Evolutionary conservation across 2,329 filamentous ascomycete genomes (phyloP).

Genomic region (Ophiostoma populinum): DNA sequence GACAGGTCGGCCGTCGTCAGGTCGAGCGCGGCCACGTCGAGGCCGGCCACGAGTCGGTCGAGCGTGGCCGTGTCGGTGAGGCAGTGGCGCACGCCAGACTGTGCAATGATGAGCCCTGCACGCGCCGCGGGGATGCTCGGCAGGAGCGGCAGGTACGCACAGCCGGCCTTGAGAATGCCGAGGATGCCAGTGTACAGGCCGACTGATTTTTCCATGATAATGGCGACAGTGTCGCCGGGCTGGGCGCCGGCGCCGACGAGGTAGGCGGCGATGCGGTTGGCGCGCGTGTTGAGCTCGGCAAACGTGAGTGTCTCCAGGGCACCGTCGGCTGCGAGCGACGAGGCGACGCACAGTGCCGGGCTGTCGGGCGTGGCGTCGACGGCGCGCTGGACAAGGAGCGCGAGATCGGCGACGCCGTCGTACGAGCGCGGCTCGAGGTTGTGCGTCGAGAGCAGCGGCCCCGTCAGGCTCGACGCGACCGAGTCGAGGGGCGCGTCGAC

Average conservation of each 20-base stretch:
- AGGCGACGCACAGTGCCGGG: conserved; percentile 48
- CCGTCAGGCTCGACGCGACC: conserved; percentile 15
- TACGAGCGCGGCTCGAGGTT: conserved; percentile 24
- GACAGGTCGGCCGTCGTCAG: conserved; percentile 16
- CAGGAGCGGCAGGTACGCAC: conserved; percentile 66
- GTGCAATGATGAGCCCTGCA: conserved; percentile 60
- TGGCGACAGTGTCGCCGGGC: conserved; percentile 47
- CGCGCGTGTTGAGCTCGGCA: conserved; percentile 46
- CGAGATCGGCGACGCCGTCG: conserved; percentile 25
- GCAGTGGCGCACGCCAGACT: conserved; percentile 49
- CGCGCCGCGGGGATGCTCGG: conserved; percentile 52
- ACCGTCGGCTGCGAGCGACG: conserved; percentile 21
- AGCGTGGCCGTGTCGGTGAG: conserved; percentile 29
- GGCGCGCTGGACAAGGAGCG: conserved; percentile 34
- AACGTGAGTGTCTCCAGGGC: conserved; percentile 38
- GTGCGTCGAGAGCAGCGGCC: conserved; percentile 27
- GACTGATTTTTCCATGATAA: conserved; percentile 73
- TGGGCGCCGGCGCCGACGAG: conserved; percentile 33
- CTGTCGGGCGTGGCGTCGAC: conserved; percentile 30
- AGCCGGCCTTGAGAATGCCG: conserved; percentile 68
- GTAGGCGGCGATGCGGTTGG: conserved; percentile 51
- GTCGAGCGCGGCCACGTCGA: conserved; percentile 15
- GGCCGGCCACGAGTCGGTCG: neutral
- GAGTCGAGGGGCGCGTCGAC: conserved; percentile 13
- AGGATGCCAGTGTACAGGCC: conserved; percentile 71